Evolutionary conservation across 202 grass and related monocot genomes (phyloP).

Genomic region (Tripidium arundinaceum): DNA sequence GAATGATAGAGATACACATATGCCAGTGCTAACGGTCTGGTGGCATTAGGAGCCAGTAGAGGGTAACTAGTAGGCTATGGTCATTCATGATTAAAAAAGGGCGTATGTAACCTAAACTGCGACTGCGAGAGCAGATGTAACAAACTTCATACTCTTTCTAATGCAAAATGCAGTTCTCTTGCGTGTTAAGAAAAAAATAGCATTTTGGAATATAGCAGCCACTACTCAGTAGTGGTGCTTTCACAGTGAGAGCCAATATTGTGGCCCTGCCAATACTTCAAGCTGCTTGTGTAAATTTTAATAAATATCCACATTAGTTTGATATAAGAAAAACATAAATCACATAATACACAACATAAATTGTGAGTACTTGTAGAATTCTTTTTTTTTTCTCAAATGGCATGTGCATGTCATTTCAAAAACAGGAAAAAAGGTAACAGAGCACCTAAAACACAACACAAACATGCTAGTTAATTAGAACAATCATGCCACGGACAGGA

Average conservation of each 20-base stretch:
- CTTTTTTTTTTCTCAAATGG: neutral
- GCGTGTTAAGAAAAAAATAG: neutral
- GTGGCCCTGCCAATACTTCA: neutral
- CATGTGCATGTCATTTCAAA: neutral
- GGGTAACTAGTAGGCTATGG: neutral
- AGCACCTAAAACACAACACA: neutral
- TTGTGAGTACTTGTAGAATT: neutral
- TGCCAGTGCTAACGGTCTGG: neutral
- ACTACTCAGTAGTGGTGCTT: neutral
- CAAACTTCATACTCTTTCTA: neutral
- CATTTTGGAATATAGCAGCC: neutral
- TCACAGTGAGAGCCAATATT: neutral
- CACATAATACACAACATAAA: neutral
- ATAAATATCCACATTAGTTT: neutral
- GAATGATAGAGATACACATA: neutral
- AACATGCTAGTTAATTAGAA: neutral
- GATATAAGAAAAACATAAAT: neutral
- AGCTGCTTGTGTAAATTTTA: neutral
- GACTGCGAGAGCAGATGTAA: neutral
- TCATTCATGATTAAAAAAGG: neutral
- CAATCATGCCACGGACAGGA: neutral
- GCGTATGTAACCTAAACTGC: neutral
- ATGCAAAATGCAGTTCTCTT: neutral
- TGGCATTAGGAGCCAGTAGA: neutral
- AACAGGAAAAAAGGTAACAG: neutral